phyloP scores from a whole-genome alignment of 192 early-diverging fungal species.

The Backusella psychrophila region DNA sequence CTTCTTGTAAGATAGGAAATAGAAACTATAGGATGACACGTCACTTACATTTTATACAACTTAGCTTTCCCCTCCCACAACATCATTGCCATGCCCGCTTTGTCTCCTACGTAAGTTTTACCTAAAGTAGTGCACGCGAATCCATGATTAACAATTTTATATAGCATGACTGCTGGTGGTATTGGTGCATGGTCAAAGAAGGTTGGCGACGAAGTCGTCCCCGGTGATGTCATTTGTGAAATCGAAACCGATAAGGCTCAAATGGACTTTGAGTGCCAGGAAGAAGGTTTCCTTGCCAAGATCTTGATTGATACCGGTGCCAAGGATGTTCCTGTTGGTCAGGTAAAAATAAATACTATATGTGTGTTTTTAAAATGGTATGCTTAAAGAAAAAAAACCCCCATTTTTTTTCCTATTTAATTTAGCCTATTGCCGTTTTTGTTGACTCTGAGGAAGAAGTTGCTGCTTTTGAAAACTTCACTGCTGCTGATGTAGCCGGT shows the following conservation, averaged over 20 bases:
- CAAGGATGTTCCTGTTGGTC: conserved; percentile 87
- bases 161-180: conserved; percentile 88
- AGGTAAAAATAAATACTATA: conserved; percentile 34
- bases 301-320: conserved; percentile 79
- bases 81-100: conserved; percentile 92
- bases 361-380: neutral
- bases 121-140: neutral
- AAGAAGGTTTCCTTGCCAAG: conserved; percentile 96
- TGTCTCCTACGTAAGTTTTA: conserved; percentile 80
- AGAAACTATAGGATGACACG: conserved; percentile 8
- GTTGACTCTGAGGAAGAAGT: conserved; percentile 89
- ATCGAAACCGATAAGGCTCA: conserved; percentile 99
- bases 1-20: conserved; percentile 41
- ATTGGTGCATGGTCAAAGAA: conserved; percentile 93
- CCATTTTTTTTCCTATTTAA: neutral
- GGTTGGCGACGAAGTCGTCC: conserved; percentile 83
- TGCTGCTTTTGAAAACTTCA: conserved; percentile 83
- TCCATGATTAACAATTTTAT: neutral
- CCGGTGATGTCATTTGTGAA: conserved; percentile 93
- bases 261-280: conserved; percentile 99
- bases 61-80: conserved; percentile 78
- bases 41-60: neutral
- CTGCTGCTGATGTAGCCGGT: conserved; percentile 49
- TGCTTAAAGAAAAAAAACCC: neutral
- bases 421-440: conserved; percentile 85